These are phyloP conservation scores for Diaporthe australafricana DNA, from an alignment of 2,329 filamentous ascomycete species.

Conservation along the genomic window DNA sequence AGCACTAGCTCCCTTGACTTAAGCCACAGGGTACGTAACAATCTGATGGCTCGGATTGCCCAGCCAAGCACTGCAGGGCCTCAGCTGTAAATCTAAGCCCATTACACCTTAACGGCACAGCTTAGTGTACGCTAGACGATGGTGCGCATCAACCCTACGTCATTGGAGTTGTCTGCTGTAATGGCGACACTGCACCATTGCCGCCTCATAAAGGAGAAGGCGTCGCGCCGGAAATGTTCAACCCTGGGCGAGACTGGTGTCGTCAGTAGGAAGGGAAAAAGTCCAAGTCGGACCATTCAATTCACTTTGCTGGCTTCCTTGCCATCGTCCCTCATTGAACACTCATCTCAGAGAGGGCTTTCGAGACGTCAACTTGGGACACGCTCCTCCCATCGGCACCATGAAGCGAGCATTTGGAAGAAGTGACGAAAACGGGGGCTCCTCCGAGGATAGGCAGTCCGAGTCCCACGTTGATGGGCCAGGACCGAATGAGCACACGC, in stretches of 20 bases:
- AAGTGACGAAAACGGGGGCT: slow-evolving; percentile 41
- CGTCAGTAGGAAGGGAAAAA: neutral
- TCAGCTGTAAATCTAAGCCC: too few species aligned
- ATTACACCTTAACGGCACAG: neutral
- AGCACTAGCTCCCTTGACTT: too few species aligned
- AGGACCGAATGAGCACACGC: slow-evolving; percentile 64
- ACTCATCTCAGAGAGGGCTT: neutral
- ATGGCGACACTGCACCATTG: neutral
- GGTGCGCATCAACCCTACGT: slow-evolving; percentile 2
- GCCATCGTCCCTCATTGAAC: neutral
- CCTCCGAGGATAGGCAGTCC: slow-evolving; percentile 42
- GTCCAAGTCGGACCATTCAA: neutral
- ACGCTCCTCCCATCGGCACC: neutral
- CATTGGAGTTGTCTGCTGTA: neutral
- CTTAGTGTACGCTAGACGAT: neutral
- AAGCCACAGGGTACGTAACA: too few species aligned
- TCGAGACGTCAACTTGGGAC: neutral
- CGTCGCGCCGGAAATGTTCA: neutral
- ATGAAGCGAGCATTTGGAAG: slow-evolving; percentile 36
- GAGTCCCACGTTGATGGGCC: slow-evolving; percentile 38
- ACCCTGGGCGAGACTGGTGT: neutral
- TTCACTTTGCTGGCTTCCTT: neutral
- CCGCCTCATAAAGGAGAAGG: slow-evolving; percentile 9
- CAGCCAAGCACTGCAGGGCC: too few species aligned
- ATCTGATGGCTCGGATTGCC: too few species aligned